Base-by-base conservation (phyloP, 202 grass and related monocot species). In the Eragrostis tef region DNA sequence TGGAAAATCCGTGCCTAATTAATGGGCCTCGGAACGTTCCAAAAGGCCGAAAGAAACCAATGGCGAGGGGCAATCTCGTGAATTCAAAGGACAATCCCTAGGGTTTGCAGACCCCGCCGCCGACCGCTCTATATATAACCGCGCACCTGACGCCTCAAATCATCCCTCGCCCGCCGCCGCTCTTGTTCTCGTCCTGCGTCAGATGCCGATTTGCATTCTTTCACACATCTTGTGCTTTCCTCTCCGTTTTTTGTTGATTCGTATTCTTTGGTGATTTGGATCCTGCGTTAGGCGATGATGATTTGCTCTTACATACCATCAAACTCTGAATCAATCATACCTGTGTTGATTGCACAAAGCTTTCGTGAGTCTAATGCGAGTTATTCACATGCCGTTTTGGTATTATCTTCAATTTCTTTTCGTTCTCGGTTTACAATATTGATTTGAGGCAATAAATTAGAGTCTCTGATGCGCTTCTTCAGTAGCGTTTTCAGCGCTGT, bases 401-500 rank as follows among this genome's bases (percentile, higher is more conserved):
- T 75, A 41, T 6, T 20, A 1, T 16, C 16, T 6, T 9, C 3
- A n/a, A n/a, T 4, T 22, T 12, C 9, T 4, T 14, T 17, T 34
- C 31, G 6, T 0, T 29, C 43, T 6, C 6, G 7, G 1, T 52
- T 21, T 16, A 13, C 60, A 1, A 4, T 16, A 59, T 64, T 16
- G 25, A 17, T 2, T 10, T 6, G 15, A 72, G 90, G 93, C 88
- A 95, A 92, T 88, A 88, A 87, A 88, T 95, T 90, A 95, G 93
- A 92, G 90, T 92, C 93, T 92, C 93, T 92, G 93, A 84, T 86
- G 85, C 85, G 87, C 93, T 92, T 79, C 42, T 63, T 69, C 73
- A 27, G 26, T 95, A 74, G 93, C 86, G 90, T 85, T 60, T 56
- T 92, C 93, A 95, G 90, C 86, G 93, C 88, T 95, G 90, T 92